Evolutionary conservation across 1,284 basidiomycete genomes (phyloP), one percentile per base, ranked within the genome.

Genomic region (Pseudozyma hubeiensis): DNA sequence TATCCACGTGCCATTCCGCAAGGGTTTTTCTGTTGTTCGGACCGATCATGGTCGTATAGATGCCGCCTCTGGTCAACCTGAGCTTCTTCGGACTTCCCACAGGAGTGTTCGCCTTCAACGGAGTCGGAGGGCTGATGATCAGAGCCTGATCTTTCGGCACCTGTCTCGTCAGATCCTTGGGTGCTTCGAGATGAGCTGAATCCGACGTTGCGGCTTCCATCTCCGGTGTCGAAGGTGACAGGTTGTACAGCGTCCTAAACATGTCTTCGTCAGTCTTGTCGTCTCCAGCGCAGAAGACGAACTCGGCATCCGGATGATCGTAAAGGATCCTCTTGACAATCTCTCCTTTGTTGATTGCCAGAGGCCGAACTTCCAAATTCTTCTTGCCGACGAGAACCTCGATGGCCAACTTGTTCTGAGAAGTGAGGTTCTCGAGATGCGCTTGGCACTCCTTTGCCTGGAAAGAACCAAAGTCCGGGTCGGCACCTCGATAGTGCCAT

Each of bases 331-430:
- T 88, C 87, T 94, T 94, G 78, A 97, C 94, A 80, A 98, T 98
- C 87, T 98, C 96, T 62, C 96, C 96, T 89, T 99, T 97, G 88
- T 97, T 98, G 79, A 97, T 90, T 0, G 94, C 94, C 58, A 92
- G 88, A 39, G 95, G 96, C 62, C 96, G 90, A 29, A 97, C 95
- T 86, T 99, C 96, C 54, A 99, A 88, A 85, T 97, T 98, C 90
- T 97, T 98, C 88, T 98, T 98, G 37, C 96, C 96, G 19, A 86
- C 85, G 29, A 86, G 72, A 44, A 81, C 84, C 63, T 86, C 83
- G 58, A 85, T 83, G 9, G 85, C 73, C 34, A 83, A 53, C n/a
- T 79, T 78, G 60, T 80, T 77, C 41, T 76, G 72, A 49, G 85
- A 63, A 2, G 73, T 73, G 16, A 84, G 94, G 85, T 94, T 95